Percentiles rank a stretch among this genome's conserved stretches.
These are phyloP conservation scores for Monilinia vaccinii-corymbosi DNA, from an alignment of 2,329 filamentous ascomycete species.

Conservation along the genomic window DNA sequence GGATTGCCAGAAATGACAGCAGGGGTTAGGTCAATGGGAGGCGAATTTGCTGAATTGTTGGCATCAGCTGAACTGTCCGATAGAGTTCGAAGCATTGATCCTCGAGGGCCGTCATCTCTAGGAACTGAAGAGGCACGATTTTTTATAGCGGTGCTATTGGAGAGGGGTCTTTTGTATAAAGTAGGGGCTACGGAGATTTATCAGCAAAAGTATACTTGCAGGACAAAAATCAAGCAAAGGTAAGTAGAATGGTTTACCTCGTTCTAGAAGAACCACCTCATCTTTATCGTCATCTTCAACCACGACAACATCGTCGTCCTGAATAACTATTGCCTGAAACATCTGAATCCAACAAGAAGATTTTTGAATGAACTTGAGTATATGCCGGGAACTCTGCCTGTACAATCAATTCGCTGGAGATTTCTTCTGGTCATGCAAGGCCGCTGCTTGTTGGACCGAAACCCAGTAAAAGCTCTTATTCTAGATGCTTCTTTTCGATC, in stretches of 20 bases:
- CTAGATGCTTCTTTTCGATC: not conserved
- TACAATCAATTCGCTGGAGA: not conserved
- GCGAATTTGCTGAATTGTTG: not conserved
- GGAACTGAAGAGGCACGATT: not conserved
- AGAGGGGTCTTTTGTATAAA: not conserved
- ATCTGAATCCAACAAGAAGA: not conserved
- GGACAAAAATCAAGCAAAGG: not conserved
- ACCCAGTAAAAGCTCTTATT: not conserved
- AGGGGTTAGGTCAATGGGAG: not conserved
- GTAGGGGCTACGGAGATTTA: not conserved
- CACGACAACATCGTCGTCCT: not conserved
- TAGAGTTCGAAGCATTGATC: not conserved
- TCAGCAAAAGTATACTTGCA: not conserved
- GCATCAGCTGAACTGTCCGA: not conserved
- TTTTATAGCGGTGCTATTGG: too few relatives aligned
- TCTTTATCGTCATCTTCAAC: not conserved
- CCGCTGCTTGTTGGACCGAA: not conserved
- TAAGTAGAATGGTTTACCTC: not conserved
- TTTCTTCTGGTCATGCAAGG: not conserved
- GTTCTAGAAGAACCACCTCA: not conserved
- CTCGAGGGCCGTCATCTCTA: too few relatives aligned
- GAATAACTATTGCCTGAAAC: not conserved
- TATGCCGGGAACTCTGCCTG: not conserved
- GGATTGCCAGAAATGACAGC: not conserved
- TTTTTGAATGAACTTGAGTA: not conserved